Evolutionary conservation across 768 basidiomycete genomes (phyloP), one percentile per base, ranked within the genome.

Genomic region (Hypsizygus marmoreus): DNA sequence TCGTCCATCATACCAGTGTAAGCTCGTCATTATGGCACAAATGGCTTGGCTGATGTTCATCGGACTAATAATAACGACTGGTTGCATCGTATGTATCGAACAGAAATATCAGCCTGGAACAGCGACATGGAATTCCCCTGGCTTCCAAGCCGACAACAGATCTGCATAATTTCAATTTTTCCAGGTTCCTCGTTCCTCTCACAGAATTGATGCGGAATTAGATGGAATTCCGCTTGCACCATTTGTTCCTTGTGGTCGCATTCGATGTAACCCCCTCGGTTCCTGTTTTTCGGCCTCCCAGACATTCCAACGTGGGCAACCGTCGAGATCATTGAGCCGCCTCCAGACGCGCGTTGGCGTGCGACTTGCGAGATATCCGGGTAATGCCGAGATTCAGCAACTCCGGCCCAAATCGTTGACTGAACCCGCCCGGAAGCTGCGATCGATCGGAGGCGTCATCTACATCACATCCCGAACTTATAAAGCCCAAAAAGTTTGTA

Each of bases 401-500:
- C 48, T 51, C 47, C 50, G 48, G 48, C 35, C 28, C 13, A 46
- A 24, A 30, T 47, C 56, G 39, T 45, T 47, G 13, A 32, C 45
- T 45, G 43, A 36, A 20, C 49, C 30, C 36, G 38, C 37, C 36
- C 17, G 40, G 49, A 47, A 45, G 45, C 40, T 43, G 56, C 47
- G 56, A 63, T 64, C 56, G 55, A 61, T 61, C 59, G 59, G 60
- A 56, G 42, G 43, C 51, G 45, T 59, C 61, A 57, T 53, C 51
- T 43, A 45, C 53, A 53, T 35, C 45, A 47, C 48, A 42, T 55
- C 52, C 44, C 51, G 55, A 59, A 60, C 55, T 59, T 70, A 70
- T 71, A 70, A 72, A 71, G 65, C 59, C 51, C 53, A 53, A 59
- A 55, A 54, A 60, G 65, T 56, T 60, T 55, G 60, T 53, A 59